Evolutionary conservation across 805 yeast genomes (phyloP).

Genomic region (Kazachstania viticola): DNA sequence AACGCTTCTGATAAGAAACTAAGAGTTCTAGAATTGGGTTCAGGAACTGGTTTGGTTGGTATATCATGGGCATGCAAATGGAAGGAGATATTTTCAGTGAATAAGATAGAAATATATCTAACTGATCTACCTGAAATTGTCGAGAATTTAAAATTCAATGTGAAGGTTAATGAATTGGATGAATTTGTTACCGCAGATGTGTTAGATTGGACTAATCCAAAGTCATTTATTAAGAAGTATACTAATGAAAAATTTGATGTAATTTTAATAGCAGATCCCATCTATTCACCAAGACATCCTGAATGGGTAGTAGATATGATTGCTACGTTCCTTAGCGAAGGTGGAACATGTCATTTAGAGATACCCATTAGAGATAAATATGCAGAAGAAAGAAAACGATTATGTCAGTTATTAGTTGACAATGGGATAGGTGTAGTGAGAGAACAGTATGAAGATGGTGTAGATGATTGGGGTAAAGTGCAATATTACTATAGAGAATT

Average conservation of each 20-base stretch:
- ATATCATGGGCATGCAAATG: constrained; percentile 40
- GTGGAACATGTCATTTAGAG: constrained; percentile 44
- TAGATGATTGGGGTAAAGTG: constrained; percentile 78
- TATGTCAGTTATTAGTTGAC: constrained; percentile 46
- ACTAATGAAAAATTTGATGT: constrained; percentile 36
- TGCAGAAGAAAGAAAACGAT: constrained; percentile 46
- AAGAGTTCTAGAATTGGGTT: constrained; percentile 64
- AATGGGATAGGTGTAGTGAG: constrained; percentile 19
- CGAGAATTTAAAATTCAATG: constrained; percentile 51
- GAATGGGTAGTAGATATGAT: constrained; percentile 55
- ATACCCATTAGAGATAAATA: constrained; percentile 63
- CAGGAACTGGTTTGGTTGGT: constrained; percentile 92
- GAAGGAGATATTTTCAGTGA: constrained; percentile 27
- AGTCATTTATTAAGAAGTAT: constrained; percentile 24
- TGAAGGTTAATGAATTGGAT: constrained; percentile 36
- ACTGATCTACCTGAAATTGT: constrained; percentile 78
- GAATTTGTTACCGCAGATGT: constrained; percentile 32
- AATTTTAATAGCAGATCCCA: constrained; percentile 74
- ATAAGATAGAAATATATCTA: constrained; percentile 34
- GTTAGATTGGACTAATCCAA: constrained; percentile 72
- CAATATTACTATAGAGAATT: constrained; percentile 36
- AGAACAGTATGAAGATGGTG: constrained; percentile 46
- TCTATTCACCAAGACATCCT: constrained; percentile 79
- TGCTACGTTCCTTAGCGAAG: constrained; percentile 32
- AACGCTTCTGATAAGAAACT: constrained; percentile 6